A percentile compares a stretch with the other conserved stretches of the same genome.
phyloP scores from a whole-genome alignment of 106 monocot genomes.

The Dioscorea dumetorum region DNA sequence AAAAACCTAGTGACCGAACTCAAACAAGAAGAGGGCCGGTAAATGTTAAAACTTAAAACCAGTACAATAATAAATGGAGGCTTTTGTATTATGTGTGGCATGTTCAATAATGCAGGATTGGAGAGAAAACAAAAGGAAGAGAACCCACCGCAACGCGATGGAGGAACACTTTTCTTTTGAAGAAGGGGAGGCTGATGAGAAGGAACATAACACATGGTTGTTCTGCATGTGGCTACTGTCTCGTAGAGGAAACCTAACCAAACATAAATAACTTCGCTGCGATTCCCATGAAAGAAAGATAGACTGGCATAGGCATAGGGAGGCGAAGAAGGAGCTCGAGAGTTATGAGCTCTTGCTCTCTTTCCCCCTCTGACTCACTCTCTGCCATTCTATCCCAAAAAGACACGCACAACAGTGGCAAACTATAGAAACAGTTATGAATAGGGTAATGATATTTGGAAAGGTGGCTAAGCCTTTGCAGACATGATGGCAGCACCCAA shows the following conservation, averaged over 20 bases:
- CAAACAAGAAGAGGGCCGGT: background rate
- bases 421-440: background rate
- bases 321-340: background rate
- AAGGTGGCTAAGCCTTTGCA: slow-evolving; percentile 3
- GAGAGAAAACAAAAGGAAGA: slow-evolving; percentile 2
- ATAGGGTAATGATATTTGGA: background rate
- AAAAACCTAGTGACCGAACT: background rate
- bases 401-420: background rate
- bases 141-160: background rate
- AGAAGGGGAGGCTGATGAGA: background rate
- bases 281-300: background rate
- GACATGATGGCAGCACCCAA: background rate
- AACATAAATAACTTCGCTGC: background rate
- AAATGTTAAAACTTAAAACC: background rate
- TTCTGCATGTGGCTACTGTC: background rate
- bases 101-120: slow-evolving; percentile 9
- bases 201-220: background rate
- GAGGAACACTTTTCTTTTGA: no score
- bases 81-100: slow-evolving; percentile 1
- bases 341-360: background rate
- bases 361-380: no score
- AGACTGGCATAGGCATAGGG: background rate
- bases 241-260: background rate
- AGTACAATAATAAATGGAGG: background rate
- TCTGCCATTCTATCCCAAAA: no score